phyloP scores from a whole-genome alignment of 73 alveolate species.

The Paramecium bursaria region DNA sequence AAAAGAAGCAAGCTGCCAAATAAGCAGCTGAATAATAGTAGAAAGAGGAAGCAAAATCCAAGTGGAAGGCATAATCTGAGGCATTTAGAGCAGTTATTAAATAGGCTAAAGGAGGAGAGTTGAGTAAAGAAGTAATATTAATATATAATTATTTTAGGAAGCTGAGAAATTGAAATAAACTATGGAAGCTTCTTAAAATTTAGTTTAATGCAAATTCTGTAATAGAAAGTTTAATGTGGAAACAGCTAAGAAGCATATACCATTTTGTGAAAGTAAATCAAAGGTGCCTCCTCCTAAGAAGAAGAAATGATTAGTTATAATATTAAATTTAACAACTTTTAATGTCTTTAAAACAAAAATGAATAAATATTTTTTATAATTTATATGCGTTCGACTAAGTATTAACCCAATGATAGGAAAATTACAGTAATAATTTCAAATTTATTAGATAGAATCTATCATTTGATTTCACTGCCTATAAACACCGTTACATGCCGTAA shows the following conservation, averaged over 20 bases:
- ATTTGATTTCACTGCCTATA: background rate
- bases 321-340: conserved; percentile 58
- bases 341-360: background rate
- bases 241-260: conserved; percentile 78
- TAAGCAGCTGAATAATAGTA: background rate
- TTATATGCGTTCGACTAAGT: background rate
- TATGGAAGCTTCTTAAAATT: conserved; percentile 60
- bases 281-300: conserved; percentile 67
- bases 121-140: background rate
- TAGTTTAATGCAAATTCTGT: conserved; percentile 71
- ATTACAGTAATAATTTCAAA: background rate
- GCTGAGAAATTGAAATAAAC: background rate
- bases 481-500: background rate
- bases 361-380: conserved; percentile 22
- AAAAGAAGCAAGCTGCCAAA: background rate
- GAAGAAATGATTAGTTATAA: conserved; percentile 22
- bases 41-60: conserved; percentile 27
- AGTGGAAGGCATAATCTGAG: conserved; percentile 75
- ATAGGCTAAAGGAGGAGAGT: conserved; percentile 70
- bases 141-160: too few relatives aligned
- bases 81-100: conserved; percentile 71
- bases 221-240: conserved; percentile 73
- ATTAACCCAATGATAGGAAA: background rate
- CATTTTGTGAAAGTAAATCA: conserved; percentile 71
- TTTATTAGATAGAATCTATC: background rate